A percentile compares a stretch with the other conserved stretches of the same genome.
These are phyloP conservation scores for Arthrobotrys entomopaga DNA, from an alignment of 2,329 filamentous ascomycete species.

Conservation along the genomic window DNA sequence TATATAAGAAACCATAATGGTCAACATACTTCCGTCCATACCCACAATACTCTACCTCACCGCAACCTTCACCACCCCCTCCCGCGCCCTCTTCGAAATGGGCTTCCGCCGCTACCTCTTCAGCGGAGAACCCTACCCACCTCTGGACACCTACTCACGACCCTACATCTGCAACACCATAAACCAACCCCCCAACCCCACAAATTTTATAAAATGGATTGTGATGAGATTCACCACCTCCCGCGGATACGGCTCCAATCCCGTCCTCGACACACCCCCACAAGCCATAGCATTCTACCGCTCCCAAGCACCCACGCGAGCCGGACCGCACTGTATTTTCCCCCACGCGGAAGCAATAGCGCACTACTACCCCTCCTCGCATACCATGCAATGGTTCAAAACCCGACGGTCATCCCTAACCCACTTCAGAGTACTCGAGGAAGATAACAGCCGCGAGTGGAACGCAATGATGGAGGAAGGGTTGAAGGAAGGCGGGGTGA, in stretches of 20 bases:
- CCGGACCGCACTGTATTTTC: not conserved
- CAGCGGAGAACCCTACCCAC: not conserved
- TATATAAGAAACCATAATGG: not conserved
- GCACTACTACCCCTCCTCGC: not conserved
- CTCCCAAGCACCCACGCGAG: not conserved
- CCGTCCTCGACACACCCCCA: not conserved
- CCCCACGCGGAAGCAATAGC: not conserved
- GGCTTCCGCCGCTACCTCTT: slow-evolving; percentile 2
- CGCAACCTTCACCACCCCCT: not conserved
- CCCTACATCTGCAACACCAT: slow-evolving; percentile 7
- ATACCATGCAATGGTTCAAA: slow-evolving; percentile 13
- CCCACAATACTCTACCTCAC: not conserved
- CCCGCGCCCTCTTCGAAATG: slow-evolving; percentile 2
- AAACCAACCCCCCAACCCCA: not conserved
- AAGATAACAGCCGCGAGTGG: slow-evolving; percentile 5
- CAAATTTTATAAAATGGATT: slow-evolving; percentile 18
- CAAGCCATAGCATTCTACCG: slow-evolving; percentile 4
- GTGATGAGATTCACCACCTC: not conserved
- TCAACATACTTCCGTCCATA: not conserved
- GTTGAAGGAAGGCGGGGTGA: not conserved
- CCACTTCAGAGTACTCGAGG: slow-evolving; percentile 1
- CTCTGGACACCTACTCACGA: not conserved
- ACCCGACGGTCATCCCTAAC: not conserved
- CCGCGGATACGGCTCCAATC: not conserved
- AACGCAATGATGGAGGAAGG: not conserved